Percentiles rank a stretch among this genome's conserved stretches.
Conservation (phyloP, 1,139 yeast genomes). For the Blastobotrys petasosporus region DNA sequence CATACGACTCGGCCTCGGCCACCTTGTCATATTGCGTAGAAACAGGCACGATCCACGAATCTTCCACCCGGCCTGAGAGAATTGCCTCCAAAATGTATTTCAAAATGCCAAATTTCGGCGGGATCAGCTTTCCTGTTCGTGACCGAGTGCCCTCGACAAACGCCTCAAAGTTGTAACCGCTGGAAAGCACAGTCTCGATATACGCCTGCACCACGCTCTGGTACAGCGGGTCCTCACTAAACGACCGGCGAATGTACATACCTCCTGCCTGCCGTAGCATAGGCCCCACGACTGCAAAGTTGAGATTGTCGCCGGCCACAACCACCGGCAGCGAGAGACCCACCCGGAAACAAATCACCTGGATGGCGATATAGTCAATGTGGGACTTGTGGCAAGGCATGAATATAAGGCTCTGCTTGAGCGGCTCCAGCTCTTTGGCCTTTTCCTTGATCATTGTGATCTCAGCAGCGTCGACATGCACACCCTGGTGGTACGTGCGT, state of each 20-base stretch:
- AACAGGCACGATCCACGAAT: conserved; percentile 49
- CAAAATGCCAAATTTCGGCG: conserved; percentile 61
- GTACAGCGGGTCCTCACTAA: conserved; percentile 51
- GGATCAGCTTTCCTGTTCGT: conserved; percentile 56
- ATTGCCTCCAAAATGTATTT: conserved; percentile 47
- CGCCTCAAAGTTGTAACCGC: conserved; percentile 54
- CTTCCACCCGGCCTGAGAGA: conserved; percentile 42
- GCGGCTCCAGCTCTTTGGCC: conserved; percentile 33
- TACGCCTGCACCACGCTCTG: conserved; percentile 47
- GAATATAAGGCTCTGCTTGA: conserved; percentile 36
- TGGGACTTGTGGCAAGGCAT: conserved; percentile 58
- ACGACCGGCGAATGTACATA: conserved; percentile 39
- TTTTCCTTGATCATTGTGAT: conserved; percentile 31
- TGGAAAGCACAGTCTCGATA: conserved; percentile 46
- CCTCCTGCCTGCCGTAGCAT: conserved; percentile 38
- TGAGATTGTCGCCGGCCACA: conserved; percentile 64
- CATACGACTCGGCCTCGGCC: conserved; percentile 60
- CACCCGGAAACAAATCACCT: conserved; percentile 50
- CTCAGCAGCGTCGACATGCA: conserved; percentile 36
- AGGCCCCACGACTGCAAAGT: conserved; percentile 54
- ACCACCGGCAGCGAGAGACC: conserved; percentile 56
- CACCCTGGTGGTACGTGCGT: conserved; percentile 40
- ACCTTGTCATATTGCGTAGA: conserved; percentile 61
- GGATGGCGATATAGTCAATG: conserved; percentile 58
- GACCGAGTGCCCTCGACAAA: conserved; percentile 66